Evolutionary conservation across 2,329 filamentous ascomycete species (phyloP).

Genomic region (Pseudogymnoascus sp.): DNA sequence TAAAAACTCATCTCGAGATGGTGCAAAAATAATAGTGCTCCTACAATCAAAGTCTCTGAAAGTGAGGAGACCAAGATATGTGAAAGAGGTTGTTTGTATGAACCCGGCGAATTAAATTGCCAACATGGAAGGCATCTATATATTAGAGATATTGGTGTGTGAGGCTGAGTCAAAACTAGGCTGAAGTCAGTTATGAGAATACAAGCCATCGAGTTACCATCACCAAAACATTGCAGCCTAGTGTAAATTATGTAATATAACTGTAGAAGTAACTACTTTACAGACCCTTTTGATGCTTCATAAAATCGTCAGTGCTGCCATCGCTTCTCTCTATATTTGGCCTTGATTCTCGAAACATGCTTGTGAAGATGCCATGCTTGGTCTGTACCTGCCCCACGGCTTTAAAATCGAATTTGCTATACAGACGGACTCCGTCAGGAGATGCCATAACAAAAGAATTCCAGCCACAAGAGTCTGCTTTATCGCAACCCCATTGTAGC

Average conservation of each 20-base stretch:
- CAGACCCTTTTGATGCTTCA: background rate
- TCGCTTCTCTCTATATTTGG: background rate
- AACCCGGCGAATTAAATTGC: background rate
- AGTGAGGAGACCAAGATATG: background rate
- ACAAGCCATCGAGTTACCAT: background rate
- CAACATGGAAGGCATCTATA: background rate
- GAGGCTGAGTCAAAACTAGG: background rate
- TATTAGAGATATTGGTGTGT: background rate
- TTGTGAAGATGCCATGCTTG: background rate
- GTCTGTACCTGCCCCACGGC: background rate
- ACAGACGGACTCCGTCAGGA: background rate
- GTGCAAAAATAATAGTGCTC: background rate
- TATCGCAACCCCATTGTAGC: background rate
- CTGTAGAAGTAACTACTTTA: no score
- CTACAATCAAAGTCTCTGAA: background rate
- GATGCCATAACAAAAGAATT: conserved; percentile 1
- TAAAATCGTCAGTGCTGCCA: background rate
- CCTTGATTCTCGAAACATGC: background rate
- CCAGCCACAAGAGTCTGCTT: background rate
- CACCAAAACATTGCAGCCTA: background rate
- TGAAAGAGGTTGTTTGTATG: background rate
- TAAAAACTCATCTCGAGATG: background rate
- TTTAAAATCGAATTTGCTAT: background rate
- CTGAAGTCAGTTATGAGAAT: background rate
- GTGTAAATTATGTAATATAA: background rate